Conservation (phyloP, 768 basidiomycete genomes). For the Trametes meyenii region DNA sequence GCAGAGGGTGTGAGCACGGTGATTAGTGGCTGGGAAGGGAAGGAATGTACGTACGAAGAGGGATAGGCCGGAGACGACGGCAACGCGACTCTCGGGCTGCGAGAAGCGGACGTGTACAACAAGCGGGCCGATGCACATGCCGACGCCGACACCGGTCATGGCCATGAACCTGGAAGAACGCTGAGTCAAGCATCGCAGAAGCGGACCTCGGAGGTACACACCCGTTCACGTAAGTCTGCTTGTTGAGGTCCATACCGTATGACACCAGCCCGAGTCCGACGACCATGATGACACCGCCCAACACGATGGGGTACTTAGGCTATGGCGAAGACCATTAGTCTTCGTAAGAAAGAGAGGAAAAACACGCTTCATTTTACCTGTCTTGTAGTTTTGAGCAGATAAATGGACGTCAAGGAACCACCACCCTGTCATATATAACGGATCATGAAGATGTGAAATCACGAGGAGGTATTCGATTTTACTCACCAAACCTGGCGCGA, state of each 20-base stretch:
- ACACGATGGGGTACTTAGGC: constrained; percentile 46
- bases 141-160: constrained; percentile 48
- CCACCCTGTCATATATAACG: constrained; percentile 37
- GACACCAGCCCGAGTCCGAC: constrained; percentile 48
- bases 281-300: constrained; percentile 42
- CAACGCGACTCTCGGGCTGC: constrained; percentile 43
- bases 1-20: neutral
- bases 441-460: neutral
- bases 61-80: constrained; percentile 45
- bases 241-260: constrained; percentile 43
- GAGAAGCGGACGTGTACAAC: constrained; percentile 50
- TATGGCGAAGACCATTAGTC: constrained; percentile 18
- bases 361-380: constrained; percentile 35
- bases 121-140: constrained; percentile 42
- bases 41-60: constrained; percentile 45
- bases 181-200: neutral
- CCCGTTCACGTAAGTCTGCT: constrained; percentile 43
- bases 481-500: constrained; percentile 51
- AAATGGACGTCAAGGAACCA: constrained; percentile 40
- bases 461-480: neutral
- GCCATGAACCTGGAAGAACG: constrained; percentile 42
- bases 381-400: constrained; percentile 37
- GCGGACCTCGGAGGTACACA: neutral
- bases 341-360: too few species aligned
- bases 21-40: too few species aligned